Evolutionary conservation across 179 eudicot genomes (phyloP), one percentile per base, ranked within the genome.

Genomic region (Silene noctiflora): DNA sequence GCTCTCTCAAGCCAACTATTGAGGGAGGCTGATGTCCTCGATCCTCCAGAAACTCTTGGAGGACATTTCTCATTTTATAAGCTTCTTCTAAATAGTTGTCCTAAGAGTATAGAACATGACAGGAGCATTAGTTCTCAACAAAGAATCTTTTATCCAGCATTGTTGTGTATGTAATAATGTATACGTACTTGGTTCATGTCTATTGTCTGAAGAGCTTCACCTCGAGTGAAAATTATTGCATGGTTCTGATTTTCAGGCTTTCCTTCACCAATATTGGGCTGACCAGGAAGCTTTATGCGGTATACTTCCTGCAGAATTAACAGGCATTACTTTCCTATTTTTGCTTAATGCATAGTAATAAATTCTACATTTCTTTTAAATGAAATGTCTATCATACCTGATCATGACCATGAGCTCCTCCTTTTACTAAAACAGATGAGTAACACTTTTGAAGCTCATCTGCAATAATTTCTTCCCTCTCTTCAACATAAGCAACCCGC

Each of bases 181-280:
- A 62, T 70, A 81, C 83, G 8, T 88, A 93, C 99, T 82, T 96
- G 98, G 80, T 96, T 96, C 98, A 94, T 96, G 85, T 96, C 99
- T 72, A 96, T 96, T 66, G 99, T 87, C 87, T 96, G 99, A 56
- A 96, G 91, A 80, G 96, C 99, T 89, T 93, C 99, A 75, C 99
- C 99, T 62, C 99, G 98, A 21, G 98, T 96, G 82, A 96, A 96
- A 78, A 94, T 89, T 73, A 96, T 96, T 16, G 98, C 88, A 85
- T 94, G 98, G 77, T 96, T 96, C 83, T 96, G 98, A 83, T 96
- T 96, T 79, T 94, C 99, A 67, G 99, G 99, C 83, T 96, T 96
- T 76, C 99, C 99, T 87, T 94, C 98, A 46, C 99, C 99, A 74
- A 96, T 85, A 81, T 90, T 96, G 27, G 99, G 98, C 64, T 88